Base-by-base conservation (phyloP, 148 eudicot species). In the Rhododendron ferrugineum region DNA sequence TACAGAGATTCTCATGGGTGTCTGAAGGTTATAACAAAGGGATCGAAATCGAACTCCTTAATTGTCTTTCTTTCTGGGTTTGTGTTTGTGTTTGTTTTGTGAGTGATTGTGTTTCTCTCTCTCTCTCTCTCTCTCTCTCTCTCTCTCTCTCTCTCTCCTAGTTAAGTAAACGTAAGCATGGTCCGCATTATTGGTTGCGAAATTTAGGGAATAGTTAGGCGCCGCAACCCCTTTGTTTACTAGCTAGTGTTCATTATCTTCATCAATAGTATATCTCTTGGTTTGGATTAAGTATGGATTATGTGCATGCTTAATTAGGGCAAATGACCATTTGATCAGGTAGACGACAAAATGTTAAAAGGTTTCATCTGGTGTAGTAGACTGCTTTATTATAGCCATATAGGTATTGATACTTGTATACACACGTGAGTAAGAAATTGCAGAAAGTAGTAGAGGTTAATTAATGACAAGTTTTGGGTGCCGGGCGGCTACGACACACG, bases 151-250 rank as follows among this genome's bases (percentile, higher is more conserved):
- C 49, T 78, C 81, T 22, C 28, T 20, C 28, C 2, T 4, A n/a
- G 8, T 44, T 78, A 23, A 23, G 32, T 2, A 23, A 20, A 44
- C 30, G 47, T 10, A 78, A 78, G 49, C 81, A 52, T 8, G 6
- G 36, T 54, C 44, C 2, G 42, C 54, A 30, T 30, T 52, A 79
- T 50, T 88, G 86, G 88, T 83, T 90, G 90, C 91, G 88, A 77
- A 86, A 90, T 85, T 90, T 79, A 85, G 81, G 93, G 93, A 85
- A 68, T 86, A 32, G 81, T 86, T 87, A 79, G 90, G 89, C 91
- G 92, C 88, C 90, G 89, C 83, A 88, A 68, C 13, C 32, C 13
- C 74, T 28, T 40, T 30, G 36, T 66, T 66, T 66, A 56, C 4
- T 60, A 62, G 20, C 4, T 60, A 62, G 20, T n/a, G 73, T 66